phyloP scores from a whole-genome alignment of 306 rosid species.

The Sicyos edulis region DNA sequence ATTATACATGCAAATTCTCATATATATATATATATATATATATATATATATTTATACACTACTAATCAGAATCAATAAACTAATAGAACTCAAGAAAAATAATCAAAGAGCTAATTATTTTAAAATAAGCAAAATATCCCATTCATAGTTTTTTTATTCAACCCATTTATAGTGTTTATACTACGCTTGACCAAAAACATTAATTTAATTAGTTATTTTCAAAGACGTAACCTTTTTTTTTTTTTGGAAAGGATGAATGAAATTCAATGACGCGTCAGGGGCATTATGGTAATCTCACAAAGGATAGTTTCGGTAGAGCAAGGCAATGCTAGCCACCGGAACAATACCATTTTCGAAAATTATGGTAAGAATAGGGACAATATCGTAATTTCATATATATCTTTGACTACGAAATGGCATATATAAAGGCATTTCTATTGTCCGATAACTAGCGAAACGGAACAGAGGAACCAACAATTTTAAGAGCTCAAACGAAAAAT shows the following conservation, averaged over 20 bases:
- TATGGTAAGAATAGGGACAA: conserved; percentile 6
- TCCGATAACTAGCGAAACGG: conserved; percentile 4
- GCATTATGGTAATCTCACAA: not conserved
- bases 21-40: too few relatives aligned
- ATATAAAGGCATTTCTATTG: not conserved
- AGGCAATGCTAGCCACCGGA: not conserved
- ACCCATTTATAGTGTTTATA: too few relatives aligned
- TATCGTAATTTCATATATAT: not conserved
- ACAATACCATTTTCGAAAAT: conserved; percentile 14
- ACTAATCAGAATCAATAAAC: not conserved
- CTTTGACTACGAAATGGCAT: not conserved
- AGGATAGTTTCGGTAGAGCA: conserved; percentile 27
- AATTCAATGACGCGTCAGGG: conserved; percentile 12
- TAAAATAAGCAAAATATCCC: too few relatives aligned
- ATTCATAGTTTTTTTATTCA: too few relatives aligned
- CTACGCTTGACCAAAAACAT: not conserved
- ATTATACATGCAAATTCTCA: too few relatives aligned
- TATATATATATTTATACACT: not conserved
- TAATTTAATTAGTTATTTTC: not conserved
- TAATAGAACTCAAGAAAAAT: not conserved
- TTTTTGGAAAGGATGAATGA: not conserved
- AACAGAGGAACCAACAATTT: conserved; percentile 1
- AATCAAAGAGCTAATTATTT: too few relatives aligned
- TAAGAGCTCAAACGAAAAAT: not conserved
- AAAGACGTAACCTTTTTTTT: not conserved